A percentile compares a stretch with the other conserved stretches of the same genome.
These are phyloP conservation scores for Penicillium griseofulvum DNA, from an alignment of 2,329 filamentous ascomycete genomes.

Conservation along the genomic window DNA sequence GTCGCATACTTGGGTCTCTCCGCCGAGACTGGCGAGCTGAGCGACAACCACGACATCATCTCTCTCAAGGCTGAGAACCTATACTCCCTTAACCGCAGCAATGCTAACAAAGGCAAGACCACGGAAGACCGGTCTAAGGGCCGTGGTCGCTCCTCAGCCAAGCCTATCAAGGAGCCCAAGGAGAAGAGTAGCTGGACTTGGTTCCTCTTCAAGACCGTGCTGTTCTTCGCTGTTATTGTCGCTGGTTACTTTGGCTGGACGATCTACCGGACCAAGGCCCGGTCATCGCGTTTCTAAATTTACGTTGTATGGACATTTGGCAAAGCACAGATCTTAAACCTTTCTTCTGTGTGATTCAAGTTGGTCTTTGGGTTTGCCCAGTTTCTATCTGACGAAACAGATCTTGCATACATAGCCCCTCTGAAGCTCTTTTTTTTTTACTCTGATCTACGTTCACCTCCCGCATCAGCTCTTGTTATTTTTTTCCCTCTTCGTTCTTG, in stretches of 20 bases:
- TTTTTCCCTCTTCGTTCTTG: constrained; percentile 10
- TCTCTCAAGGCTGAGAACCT: constrained; percentile 82
- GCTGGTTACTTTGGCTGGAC: constrained; percentile 86
- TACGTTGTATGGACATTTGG: constrained; percentile 4
- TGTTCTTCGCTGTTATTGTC: constrained; percentile 67
- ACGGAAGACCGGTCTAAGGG: constrained; percentile 26
- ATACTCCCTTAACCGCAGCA: constrained; percentile 54
- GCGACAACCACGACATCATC: constrained; percentile 97
- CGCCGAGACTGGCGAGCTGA: constrained; percentile 87
- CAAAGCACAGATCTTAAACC: constrained; percentile 6
- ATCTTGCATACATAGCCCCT: constrained; percentile 24
- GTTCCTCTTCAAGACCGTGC: constrained; percentile 77
- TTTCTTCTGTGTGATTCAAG: constrained; percentile 11
- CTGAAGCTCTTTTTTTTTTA: constrained; percentile 14
- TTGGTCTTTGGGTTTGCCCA: constrained; percentile 21
- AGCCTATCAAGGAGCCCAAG: constrained; percentile 25
- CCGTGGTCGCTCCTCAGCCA: constrained; percentile 14
- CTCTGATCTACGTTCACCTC: constrained; percentile 10
- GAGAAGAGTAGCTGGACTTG: constrained; percentile 58
- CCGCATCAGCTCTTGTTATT: constrained; percentile 6
- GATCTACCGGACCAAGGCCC: constrained; percentile 66
- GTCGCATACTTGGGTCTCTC: constrained; percentile 64
- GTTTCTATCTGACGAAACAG: constrained; percentile 13
- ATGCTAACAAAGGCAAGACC: constrained; percentile 33
- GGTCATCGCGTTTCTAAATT: constrained; percentile 41